Conservation (phyloP, 2,329 filamentous ascomycete species). For the Beauveria sp. region DNA sequence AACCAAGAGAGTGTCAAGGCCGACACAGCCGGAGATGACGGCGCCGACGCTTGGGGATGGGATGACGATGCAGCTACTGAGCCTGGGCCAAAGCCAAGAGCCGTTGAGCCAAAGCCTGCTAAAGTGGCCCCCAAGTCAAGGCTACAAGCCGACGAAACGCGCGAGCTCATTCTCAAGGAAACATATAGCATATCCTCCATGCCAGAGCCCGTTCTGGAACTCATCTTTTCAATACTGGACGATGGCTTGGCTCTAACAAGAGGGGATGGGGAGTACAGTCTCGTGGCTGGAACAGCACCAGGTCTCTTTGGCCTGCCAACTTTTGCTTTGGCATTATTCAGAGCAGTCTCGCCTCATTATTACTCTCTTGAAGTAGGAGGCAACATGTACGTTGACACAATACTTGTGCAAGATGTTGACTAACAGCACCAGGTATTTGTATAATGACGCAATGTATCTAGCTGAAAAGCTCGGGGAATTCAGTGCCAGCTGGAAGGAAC, state of each 20-base stretch:
- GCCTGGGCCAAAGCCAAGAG: conserved; percentile 14
- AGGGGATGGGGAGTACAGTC: conserved; percentile 42
- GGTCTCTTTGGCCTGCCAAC: conserved; percentile 67
- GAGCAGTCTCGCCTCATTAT: conserved; percentile 67
- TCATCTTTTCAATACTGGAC: conserved; percentile 53
- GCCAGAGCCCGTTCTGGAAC: conserved; percentile 66
- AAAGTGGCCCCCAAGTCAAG: conserved; percentile 12
- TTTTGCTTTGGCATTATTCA: conserved; percentile 68
- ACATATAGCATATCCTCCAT: conserved; percentile 84
- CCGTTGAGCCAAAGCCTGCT: neutral
- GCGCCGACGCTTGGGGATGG: conserved; percentile 75
- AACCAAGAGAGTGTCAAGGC: conserved; percentile 14
- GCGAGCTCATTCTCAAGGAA: conserved; percentile 73
- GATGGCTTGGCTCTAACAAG: conserved; percentile 54
- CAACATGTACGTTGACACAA: conserved; percentile 47
- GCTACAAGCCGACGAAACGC: conserved; percentile 28
- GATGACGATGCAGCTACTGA: conserved; percentile 47
- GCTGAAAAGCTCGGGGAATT: conserved; percentile 48
- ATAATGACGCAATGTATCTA: conserved; percentile 60
- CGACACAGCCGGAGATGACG: conserved; percentile 31
- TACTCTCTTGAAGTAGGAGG: conserved; percentile 57
- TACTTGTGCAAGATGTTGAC: neutral
- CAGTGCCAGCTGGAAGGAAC: conserved; percentile 42
- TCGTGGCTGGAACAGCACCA: conserved; percentile 59
- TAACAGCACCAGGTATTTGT: conserved; percentile 45